These are phyloP conservation scores for Massarina eburnea DNA, from an alignment of 2,329 filamentous ascomycete species.

Conservation along the genomic window DNA sequence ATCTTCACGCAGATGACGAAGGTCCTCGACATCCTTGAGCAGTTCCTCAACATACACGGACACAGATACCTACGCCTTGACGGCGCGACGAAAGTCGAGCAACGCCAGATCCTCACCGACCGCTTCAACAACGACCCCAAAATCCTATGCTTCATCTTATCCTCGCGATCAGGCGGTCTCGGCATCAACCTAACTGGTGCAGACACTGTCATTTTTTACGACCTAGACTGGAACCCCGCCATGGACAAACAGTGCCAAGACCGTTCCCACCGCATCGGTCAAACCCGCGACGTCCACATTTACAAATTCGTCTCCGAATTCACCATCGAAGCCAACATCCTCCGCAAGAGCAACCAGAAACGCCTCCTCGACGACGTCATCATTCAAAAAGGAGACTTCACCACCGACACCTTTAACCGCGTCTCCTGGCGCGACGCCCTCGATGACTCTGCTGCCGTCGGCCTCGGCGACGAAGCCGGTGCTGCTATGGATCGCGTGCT, in stretches of 20 bases:
- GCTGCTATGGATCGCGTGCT: constrained; percentile 86
- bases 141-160: constrained; percentile 93
- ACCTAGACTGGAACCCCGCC: constrained; percentile 98
- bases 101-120: constrained; percentile 91
- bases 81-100: constrained; percentile 93
- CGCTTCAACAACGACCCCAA: constrained; percentile 94
- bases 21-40: constrained; percentile 94
- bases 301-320: constrained; percentile 66
- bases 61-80: constrained; percentile 96
- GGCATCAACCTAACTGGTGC: constrained; percentile 97
- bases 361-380: constrained; percentile 97
- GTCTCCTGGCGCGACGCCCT: constrained; percentile 70
- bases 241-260: constrained; percentile 99
- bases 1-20: constrained; percentile 99
- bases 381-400: constrained; percentile 97
- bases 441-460: constrained; percentile 45
- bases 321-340: constrained; percentile 96
- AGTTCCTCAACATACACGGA: constrained; percentile 96
- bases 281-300: constrained; percentile 96
- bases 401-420: constrained; percentile 91
- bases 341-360: constrained; percentile 96
- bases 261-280: constrained; percentile 92
- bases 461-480: constrained; percentile 65
- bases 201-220: constrained; percentile 98
- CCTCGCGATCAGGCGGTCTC: constrained; percentile 88